phyloP scores from a whole-genome alignment of 805 yeast genomes.

The Metschnikowia lunata region DNA sequence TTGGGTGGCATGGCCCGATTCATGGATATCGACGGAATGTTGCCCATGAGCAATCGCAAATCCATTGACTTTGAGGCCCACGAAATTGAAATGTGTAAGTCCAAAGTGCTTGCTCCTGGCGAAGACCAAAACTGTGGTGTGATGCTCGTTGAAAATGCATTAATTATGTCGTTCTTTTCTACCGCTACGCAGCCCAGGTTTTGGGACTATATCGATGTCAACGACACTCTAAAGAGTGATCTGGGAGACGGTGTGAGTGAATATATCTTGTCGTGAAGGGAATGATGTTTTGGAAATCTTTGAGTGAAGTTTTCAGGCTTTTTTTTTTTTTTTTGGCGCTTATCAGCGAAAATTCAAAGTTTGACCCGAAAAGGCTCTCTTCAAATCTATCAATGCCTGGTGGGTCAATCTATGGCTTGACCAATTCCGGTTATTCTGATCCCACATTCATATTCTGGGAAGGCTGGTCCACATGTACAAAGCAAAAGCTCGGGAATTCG shows the following conservation, averaged over 20 bases:
- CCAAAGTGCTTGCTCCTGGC: slow-evolving; percentile 1
- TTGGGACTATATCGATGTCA: slow-evolving; percentile 16
- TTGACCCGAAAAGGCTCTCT: too few species aligned
- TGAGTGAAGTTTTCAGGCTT: too few species aligned
- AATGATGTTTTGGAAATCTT: too few species aligned
- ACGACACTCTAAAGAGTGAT: slow-evolving; percentile 8
- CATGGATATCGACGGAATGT: slow-evolving; percentile 5
- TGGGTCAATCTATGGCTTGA: too few species aligned
- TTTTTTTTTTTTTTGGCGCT: too few species aligned
- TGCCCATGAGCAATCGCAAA: slow-evolving; percentile 16
- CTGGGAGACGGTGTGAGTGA: not conserved
- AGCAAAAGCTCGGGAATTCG: too few species aligned
- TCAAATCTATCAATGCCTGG: too few species aligned
- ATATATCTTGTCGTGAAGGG: not conserved
- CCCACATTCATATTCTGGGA: too few species aligned
- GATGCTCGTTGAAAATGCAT: slow-evolving; percentile 15
- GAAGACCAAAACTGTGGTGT: slow-evolving; percentile 4
- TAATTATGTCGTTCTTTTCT: slow-evolving; percentile 14
- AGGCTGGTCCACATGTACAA: too few species aligned
- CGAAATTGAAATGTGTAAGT: slow-evolving; percentile 7
- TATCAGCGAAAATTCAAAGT: too few species aligned
- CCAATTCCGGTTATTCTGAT: too few species aligned
- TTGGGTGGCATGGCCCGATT: slow-evolving; percentile 9
- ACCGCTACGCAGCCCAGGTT: slow-evolving; percentile 2
- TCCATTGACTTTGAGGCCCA: slow-evolving; percentile 14